phyloP scores from a whole-genome alignment of 2,329 filamentous ascomycete genomes.

The Botrytis aclada region DNA sequence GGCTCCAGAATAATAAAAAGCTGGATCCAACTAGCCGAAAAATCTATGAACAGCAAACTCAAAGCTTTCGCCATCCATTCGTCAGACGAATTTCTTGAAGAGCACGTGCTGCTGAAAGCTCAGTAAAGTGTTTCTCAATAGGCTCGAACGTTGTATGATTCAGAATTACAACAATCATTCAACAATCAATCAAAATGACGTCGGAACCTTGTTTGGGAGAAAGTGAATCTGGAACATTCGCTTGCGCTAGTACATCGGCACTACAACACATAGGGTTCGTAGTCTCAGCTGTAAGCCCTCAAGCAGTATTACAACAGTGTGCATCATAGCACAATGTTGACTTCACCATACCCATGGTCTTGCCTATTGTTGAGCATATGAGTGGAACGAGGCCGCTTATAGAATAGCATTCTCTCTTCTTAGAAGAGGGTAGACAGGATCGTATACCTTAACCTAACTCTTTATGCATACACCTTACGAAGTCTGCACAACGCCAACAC shows the following conservation, averaged over 20 bases:
- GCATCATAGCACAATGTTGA: background rate
- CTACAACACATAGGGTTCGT: background rate
- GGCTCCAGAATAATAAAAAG: background rate
- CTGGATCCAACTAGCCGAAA: background rate
- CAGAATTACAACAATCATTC: background rate
- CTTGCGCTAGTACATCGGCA: background rate
- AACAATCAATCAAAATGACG: background rate
- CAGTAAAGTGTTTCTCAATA: background rate
- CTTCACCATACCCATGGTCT: background rate
- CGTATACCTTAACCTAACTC: too few relatives aligned
- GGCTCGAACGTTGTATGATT: background rate
- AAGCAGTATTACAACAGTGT: fast-evolving
- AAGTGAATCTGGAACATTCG: background rate
- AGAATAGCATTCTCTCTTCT: too few relatives aligned
- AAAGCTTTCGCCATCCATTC: background rate
- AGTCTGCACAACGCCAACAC: too few relatives aligned
- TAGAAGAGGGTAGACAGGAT: too few relatives aligned
- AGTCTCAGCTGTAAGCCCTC: background rate
- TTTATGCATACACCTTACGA: too few relatives aligned
- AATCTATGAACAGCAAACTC: background rate
- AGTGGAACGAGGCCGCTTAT: too few relatives aligned
- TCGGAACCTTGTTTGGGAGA: fast-evolving
- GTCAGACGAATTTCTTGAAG: background rate
- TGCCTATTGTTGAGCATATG: too few relatives aligned
- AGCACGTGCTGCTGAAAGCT: background rate